Evolutionary conservation across 768 basidiomycete species (phyloP).

Genomic region (Leccinum subgranulosum): DNA sequence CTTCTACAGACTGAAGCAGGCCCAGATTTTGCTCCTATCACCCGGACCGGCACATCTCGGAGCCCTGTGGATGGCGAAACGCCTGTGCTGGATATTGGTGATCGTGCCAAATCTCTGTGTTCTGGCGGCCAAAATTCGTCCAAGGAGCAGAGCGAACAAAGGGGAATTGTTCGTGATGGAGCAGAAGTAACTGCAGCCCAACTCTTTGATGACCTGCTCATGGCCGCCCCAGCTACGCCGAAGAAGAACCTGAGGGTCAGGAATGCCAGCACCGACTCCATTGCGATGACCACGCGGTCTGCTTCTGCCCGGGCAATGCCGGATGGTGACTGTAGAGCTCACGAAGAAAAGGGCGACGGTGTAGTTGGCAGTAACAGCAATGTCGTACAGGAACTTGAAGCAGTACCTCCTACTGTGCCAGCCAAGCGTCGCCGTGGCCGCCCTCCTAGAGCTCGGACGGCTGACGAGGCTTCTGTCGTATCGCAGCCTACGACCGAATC

Average conservation of each 20-base stretch:
- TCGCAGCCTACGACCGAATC: conserved; percentile 4
- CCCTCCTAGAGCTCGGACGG: conserved; percentile 24
- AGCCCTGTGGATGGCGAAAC: conserved; percentile 23
- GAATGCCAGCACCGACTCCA: conserved; percentile 14
- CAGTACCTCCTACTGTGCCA: conserved; percentile 1
- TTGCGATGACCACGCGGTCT: conserved; percentile 17
- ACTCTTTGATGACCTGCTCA: conserved; percentile 31
- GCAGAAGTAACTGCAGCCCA: conserved; percentile 25
- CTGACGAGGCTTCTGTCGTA: conserved; percentile 1
- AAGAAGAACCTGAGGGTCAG: conserved; percentile 18
- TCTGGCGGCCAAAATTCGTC: conserved; percentile 9
- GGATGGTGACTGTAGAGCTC: conserved; percentile 9
- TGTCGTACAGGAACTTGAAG: conserved; percentile 5
- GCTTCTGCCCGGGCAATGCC: conserved; percentile 17
- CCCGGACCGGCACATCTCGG: conserved; percentile 9
- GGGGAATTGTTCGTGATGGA: neutral
- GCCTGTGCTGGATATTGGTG: conserved; percentile 16
- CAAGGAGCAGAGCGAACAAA: conserved; percentile 17
- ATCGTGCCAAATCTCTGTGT: conserved; percentile 16
- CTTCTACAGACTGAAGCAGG: conserved; percentile 21
- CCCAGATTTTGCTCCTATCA: conserved; percentile 10
- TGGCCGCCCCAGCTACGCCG: conserved; percentile 19
- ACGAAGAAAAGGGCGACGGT: conserved; percentile 5
- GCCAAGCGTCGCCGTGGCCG: conserved; percentile 36
- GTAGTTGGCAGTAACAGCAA: conserved; percentile 4